A percentile compares a stretch with the other conserved stretches of the same genome.
Evolutionary conservation across 192 early-diverging fungal species (phyloP).

Genomic region (Mortierella hygrophila): DNA sequence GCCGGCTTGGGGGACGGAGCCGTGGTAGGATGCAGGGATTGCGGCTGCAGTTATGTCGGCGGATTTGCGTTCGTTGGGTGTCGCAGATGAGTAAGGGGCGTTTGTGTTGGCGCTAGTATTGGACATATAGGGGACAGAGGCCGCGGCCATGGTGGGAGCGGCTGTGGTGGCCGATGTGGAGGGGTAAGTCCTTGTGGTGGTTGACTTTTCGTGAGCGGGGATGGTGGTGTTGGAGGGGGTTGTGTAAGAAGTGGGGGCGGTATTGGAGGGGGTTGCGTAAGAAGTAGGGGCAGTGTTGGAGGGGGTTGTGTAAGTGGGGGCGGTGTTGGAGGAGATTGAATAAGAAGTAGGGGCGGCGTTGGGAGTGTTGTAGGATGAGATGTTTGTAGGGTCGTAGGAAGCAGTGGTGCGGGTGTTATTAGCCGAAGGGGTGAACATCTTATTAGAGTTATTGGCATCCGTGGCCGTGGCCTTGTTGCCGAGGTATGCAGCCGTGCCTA

Average conservation of each 20-base stretch:
- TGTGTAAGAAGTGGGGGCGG: background rate
- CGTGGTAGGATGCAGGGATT: conserved; percentile 10
- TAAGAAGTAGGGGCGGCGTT: background rate
- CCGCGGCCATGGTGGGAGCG: background rate
- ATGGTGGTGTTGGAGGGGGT: background rate
- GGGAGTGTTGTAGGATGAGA: background rate
- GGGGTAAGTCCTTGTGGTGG: background rate
- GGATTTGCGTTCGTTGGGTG: background rate
- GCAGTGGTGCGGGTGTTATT: background rate
- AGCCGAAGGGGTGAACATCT: background rate
- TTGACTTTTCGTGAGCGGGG: background rate
- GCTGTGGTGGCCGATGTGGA: too few species aligned
- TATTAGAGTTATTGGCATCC: background rate
- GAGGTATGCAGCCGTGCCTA: conserved; percentile 13
- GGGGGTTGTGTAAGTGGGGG: background rate
- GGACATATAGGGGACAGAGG: background rate
- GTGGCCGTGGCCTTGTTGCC: conserved; percentile 7
- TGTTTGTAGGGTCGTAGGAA: background rate
- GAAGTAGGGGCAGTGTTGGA: too few species aligned
- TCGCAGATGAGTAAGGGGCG: background rate
- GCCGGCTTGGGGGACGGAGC: conserved; percentile 10
- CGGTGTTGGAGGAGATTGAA: too few species aligned
- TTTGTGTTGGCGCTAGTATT: background rate
- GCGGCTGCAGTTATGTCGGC: conserved; percentile 6
- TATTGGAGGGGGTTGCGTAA: background rate